Percentiles rank a stretch among this genome's conserved stretches.
Conservation (phyloP, 75 land plant genomes). For the Pseudotsuga menziesii region DNA sequence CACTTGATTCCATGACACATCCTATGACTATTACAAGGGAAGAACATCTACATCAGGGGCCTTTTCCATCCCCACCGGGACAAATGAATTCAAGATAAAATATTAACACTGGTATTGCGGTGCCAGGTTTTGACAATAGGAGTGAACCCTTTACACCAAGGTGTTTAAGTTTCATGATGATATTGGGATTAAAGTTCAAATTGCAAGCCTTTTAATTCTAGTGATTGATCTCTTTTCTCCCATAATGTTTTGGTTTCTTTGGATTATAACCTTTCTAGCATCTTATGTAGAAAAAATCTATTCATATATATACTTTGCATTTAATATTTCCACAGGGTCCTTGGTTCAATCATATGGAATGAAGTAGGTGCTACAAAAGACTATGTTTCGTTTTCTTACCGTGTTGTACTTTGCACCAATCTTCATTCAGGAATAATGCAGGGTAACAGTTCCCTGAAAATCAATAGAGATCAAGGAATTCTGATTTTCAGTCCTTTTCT, state of each 20-base stretch:
- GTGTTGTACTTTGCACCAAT: not conserved
- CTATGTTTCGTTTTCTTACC: not conserved
- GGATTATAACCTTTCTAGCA: too few species aligned
- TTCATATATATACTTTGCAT: not conserved
- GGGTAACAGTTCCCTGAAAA: conserved; percentile 25
- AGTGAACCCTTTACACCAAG: conserved; percentile 4
- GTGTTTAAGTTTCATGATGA: not conserved
- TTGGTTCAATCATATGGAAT: not conserved
- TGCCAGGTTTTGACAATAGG: not conserved
- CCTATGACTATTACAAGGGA: conserved; percentile 17
- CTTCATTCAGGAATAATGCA: too few species aligned
- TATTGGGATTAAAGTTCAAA: not conserved
- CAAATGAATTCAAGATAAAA: not conserved
- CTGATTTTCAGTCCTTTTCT: conserved; percentile 80
- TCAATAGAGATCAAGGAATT: conserved; percentile 61
- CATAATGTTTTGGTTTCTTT: too few species aligned
- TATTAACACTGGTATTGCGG: not conserved
- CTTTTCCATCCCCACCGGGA: not conserved
- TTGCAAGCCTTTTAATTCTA: too few species aligned
- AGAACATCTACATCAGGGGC: conserved; percentile 17
- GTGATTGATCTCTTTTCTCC: not conserved
- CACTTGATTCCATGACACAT: conserved; percentile 19
- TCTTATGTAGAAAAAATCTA: not conserved
- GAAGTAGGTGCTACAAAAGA: too few species aligned
- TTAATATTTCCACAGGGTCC: not conserved